Conservation (phyloP, 495 filamentous ascomycete genomes). For the Aspergillus cristatus region DNA sequence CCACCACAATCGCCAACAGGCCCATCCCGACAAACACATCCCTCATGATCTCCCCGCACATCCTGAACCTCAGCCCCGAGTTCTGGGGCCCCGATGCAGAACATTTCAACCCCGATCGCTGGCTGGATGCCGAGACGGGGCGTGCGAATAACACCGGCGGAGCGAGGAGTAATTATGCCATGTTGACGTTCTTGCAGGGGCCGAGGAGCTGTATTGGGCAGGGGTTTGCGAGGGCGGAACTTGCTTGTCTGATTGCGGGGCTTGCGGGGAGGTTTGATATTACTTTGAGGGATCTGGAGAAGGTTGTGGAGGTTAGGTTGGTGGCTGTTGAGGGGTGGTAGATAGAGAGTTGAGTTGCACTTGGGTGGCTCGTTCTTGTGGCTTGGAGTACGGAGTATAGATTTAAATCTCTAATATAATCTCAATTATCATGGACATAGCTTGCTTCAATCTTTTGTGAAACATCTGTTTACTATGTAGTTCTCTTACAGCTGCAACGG, state of each 20-base stretch:
- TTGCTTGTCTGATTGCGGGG: constrained; percentile 69
- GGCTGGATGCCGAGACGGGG: constrained; percentile 34
- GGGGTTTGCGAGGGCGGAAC: constrained; percentile 75
- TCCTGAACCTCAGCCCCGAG: constrained; percentile 61
- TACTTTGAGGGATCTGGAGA: constrained; percentile 49
- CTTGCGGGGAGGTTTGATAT: constrained; percentile 64
- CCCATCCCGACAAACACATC: constrained; percentile 46
- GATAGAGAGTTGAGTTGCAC: too few relatives aligned
- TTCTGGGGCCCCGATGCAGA: constrained; percentile 81
- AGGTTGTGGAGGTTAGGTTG: constrained; percentile 50
- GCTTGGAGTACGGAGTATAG: too few relatives aligned
- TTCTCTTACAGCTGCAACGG: too few relatives aligned
- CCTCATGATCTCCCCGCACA: constrained; percentile 39
- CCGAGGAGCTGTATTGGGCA: constrained; percentile 75
- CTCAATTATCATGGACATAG: too few relatives aligned
- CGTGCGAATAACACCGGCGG: constrained; percentile 37
- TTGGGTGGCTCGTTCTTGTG: too few relatives aligned
- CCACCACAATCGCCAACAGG: constrained; percentile 54
- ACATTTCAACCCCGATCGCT: constrained; percentile 73
- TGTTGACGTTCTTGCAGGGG: constrained; percentile 78
- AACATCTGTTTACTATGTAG: too few relatives aligned
- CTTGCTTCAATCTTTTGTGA: too few relatives aligned
- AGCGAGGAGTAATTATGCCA: constrained; percentile 57
- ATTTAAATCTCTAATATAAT: too few relatives aligned
- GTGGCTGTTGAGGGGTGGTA: too few relatives aligned